Conservation (phyloP, 768 basidiomycete species). For the Mrakia frigida region DNA sequence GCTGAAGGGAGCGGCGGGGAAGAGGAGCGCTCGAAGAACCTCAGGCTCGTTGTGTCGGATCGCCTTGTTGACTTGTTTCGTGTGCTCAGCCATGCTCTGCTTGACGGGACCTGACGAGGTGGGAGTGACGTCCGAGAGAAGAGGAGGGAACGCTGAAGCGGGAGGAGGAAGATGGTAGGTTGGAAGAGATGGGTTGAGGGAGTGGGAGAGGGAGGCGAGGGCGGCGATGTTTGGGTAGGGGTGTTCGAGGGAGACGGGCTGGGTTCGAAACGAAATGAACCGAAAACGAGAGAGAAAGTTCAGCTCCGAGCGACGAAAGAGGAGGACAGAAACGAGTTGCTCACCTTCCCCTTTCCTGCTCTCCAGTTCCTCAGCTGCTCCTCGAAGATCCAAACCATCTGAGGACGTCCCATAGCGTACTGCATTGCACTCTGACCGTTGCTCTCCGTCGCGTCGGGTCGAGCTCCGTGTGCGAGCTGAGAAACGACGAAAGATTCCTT, state of each 20-base stretch:
- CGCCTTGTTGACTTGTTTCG: background rate
- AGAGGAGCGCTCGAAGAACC: slow-evolving; percentile 9
- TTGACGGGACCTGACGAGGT: background rate
- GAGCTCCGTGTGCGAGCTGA: slow-evolving; percentile 24
- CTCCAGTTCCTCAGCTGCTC: slow-evolving; percentile 13
- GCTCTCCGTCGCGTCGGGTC: slow-evolving; percentile 21
- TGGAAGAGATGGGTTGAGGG: background rate
- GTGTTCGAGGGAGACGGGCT: background rate
- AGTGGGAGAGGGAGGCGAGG: background rate
- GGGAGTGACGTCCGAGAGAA: slow-evolving; percentile 4
- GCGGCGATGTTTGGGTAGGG: background rate
- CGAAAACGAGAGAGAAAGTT: background rate
- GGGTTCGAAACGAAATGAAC: background rate
- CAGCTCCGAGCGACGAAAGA: background rate
- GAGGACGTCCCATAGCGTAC: slow-evolving; percentile 18
- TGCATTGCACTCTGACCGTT: slow-evolving; percentile 16
- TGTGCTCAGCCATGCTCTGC: background rate
- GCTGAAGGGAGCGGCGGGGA: slow-evolving; percentile 10
- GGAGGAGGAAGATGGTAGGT: background rate
- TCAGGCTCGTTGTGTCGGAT: background rate
- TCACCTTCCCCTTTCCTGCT: background rate
- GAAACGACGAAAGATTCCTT: background rate
- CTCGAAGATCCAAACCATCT: slow-evolving; percentile 25
- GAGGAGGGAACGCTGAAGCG: background rate
- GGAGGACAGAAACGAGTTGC: background rate